Percentiles rank a stretch among this genome's conserved stretches.
phyloP scores from a whole-genome alignment of 2,329 filamentous ascomycete genomes.

The Chalaropsis ovoidea region DNA sequence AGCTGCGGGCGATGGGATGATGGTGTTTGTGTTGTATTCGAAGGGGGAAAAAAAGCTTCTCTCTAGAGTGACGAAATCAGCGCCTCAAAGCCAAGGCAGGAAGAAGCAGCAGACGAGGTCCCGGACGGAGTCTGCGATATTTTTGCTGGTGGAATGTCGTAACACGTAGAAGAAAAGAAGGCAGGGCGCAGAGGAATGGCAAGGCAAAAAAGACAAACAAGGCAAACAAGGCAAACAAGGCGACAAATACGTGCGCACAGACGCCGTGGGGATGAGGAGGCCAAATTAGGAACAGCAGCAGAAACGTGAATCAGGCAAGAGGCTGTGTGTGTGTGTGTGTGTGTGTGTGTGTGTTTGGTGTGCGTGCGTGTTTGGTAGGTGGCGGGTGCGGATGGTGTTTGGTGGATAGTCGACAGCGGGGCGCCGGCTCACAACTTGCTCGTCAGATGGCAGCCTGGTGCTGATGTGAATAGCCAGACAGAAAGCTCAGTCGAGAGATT shows the following conservation, averaged over 20 bases:
- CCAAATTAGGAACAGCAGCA: neutral
- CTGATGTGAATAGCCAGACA: no score
- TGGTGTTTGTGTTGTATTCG: no score
- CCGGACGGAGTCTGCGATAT: neutral
- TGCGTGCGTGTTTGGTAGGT: neutral
- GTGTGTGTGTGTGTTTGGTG: neutral
- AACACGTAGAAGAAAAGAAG: conserved; percentile 10
- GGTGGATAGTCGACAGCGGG: no score
- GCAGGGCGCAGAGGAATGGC: neutral
- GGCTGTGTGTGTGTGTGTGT: neutral
- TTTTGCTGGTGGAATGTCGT: conserved; percentile 8
- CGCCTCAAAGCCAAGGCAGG: neutral
- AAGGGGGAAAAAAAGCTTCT: neutral
- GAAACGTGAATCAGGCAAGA: neutral
- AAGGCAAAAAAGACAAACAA: neutral
- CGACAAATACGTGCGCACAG: conserved; percentile 9
- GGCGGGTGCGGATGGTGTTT: no score
- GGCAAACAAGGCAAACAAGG: neutral
- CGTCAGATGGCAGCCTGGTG: no score
- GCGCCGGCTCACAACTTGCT: no score
- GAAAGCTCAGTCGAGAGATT: no score
- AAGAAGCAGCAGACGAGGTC: neutral
- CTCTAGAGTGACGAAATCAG: neutral
- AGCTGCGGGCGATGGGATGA: neutral
- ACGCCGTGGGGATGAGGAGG: neutral